These are phyloP conservation scores for Penicillium sp. DNA, from an alignment of 2,329 filamentous ascomycete genomes.

Conservation along the genomic window DNA sequence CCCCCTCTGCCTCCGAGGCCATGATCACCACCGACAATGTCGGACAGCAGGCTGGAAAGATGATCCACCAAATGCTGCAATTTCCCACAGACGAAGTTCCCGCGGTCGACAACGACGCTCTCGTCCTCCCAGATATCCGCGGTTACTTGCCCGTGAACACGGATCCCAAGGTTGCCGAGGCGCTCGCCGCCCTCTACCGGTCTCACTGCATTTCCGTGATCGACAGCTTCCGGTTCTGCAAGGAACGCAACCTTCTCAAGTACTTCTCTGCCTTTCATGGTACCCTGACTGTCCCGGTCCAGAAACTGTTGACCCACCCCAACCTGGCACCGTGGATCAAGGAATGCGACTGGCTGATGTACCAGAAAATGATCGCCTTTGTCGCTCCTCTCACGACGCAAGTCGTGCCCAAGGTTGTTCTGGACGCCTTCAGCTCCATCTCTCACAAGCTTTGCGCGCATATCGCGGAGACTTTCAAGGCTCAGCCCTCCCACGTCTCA, in stretches of 20 bases:
- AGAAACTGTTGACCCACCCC: conserved; percentile 82
- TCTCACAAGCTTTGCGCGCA: conserved; percentile 77
- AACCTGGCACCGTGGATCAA: conserved; percentile 89
- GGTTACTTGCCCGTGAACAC: conserved; percentile 76
- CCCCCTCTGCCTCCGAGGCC: conserved; percentile 28
- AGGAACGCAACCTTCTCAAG: conserved; percentile 94
- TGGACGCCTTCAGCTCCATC: conserved; percentile 84
- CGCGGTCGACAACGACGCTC: conserved; percentile 63
- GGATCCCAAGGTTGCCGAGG: conserved; percentile 81
- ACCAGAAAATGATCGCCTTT: conserved; percentile 94
- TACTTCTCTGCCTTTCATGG: conserved; percentile 94
- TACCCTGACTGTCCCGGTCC: conserved; percentile 92
- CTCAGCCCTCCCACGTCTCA: conserved; percentile 80
- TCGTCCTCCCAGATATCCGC: conserved; percentile 82
- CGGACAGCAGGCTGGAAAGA: conserved; percentile 36
- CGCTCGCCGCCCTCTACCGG: conserved; percentile 81
- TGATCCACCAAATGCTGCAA: conserved; percentile 42
- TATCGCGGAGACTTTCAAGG: conserved; percentile 79
- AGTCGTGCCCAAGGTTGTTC: conserved; percentile 81
- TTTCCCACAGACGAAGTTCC: conserved; percentile 35
- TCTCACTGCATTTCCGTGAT: conserved; percentile 94
- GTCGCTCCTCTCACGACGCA: conserved; percentile 85
- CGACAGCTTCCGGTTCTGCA: conserved; percentile 93
- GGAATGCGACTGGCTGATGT: conserved; percentile 91
- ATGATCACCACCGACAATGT: conserved; percentile 39